Conservation (phyloP, 805 yeast species). For the Saturnispora saitoi region DNA sequence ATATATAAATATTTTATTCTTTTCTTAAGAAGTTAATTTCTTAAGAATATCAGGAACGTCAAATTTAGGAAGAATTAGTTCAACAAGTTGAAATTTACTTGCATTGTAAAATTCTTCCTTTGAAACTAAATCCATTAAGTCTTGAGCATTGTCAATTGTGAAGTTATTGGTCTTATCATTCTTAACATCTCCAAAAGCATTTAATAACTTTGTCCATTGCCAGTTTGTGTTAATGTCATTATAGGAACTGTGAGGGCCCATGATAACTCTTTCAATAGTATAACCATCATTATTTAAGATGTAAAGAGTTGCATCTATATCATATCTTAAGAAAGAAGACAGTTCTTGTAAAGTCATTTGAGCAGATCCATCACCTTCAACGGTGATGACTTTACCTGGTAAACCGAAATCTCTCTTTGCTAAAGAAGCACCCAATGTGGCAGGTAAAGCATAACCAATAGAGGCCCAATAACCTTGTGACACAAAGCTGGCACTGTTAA, state of each 20-base stretch:
- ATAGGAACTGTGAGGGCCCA: constrained; percentile 41
- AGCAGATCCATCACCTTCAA: constrained; percentile 51
- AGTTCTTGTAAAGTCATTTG: constrained; percentile 47
- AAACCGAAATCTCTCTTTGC: constrained; percentile 35
- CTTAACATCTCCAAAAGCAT: constrained; percentile 53
- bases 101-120: constrained; percentile 27
- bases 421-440: constrained; percentile 38
- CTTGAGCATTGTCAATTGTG: constrained; percentile 31
- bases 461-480: constrained; percentile 39
- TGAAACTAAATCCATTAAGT: constrained; percentile 29
- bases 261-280: constrained; percentile 42
- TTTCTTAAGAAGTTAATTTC: not conserved
- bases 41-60: constrained; percentile 43
- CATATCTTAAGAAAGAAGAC: constrained; percentile 34
- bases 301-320: constrained; percentile 34
- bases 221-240: constrained; percentile 42
- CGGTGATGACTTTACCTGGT: constrained; percentile 32
- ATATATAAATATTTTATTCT: not conserved
- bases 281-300: constrained; percentile 44
- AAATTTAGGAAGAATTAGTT: constrained; percentile 47
- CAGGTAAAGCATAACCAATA: constrained; percentile 46
- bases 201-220: constrained; percentile 62
- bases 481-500: constrained; percentile 29
- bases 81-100: constrained; percentile 42
- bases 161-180: constrained; percentile 27